Percentiles rank a stretch among this genome's conserved stretches.
phyloP scores from a whole-genome alignment of 192 early-diverging fungal genomes.

The Coemansia sp. region DNA sequence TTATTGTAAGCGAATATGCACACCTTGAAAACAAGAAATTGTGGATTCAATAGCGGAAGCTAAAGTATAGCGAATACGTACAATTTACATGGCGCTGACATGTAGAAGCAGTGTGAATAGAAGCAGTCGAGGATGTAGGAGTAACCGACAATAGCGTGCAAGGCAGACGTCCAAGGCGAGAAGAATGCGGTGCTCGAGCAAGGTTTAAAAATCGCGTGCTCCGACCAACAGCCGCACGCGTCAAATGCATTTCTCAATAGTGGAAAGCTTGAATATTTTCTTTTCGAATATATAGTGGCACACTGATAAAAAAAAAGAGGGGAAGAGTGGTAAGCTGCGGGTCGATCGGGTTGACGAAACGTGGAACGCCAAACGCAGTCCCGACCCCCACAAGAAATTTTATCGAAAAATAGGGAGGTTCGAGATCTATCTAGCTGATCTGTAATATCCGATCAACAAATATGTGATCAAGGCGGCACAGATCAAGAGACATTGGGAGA shows the following conservation, averaged over 20 bases:
- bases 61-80: background rate
- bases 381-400: no score
- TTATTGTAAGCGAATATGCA: conserved; percentile 4
- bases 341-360: background rate
- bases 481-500: no score
- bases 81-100: background rate
- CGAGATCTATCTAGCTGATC: no score
- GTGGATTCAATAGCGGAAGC: background rate
- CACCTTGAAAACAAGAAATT: no score
- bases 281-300: background rate
- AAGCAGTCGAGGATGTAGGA: background rate
- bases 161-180: background rate
- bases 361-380: no score
- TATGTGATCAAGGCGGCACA: background rate
- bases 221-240: conserved; percentile 6
- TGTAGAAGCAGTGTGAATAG: background rate
- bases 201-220: conserved; percentile 4
- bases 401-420: no score
- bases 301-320: background rate
- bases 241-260: conserved; percentile 5
- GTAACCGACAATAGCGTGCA: background rate
- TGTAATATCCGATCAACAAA: no score
- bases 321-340: no score
- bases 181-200: background rate
- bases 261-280: background rate